These are phyloP conservation scores for Pulveroboletus ravenelii DNA, from an alignment of 768 basidiomycete species.

Conservation along the genomic window DNA sequence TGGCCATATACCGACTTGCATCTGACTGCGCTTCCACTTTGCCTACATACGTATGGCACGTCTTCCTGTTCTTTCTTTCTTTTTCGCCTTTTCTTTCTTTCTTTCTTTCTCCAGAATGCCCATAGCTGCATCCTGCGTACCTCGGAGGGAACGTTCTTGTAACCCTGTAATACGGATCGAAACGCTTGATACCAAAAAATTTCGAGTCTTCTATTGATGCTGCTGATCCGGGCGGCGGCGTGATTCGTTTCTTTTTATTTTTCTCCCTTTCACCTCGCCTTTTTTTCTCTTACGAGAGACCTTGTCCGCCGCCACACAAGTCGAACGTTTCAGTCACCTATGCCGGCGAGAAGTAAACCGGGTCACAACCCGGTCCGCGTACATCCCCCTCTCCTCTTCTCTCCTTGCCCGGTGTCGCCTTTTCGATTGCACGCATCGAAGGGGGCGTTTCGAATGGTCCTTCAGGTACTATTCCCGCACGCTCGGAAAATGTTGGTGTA, in stretches of 20 bases:
- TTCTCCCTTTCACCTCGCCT: too few species aligned
- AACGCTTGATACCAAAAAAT: slow-evolving; percentile 16
- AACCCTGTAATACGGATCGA: slow-evolving; percentile 15
- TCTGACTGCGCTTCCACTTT: slow-evolving; percentile 11
- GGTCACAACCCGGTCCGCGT: too few species aligned
- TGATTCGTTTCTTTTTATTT: neutral
- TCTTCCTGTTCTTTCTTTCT: slow-evolving; percentile 8
- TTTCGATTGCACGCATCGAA: too few species aligned
- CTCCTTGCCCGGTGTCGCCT: too few species aligned
- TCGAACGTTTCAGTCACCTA: too few species aligned
- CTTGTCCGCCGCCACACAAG: too few species aligned
- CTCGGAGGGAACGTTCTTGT: slow-evolving; percentile 16
- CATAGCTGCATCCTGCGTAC: slow-evolving; percentile 7
- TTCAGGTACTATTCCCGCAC: too few species aligned
- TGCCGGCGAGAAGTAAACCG: too few species aligned
- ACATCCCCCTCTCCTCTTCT: too few species aligned
- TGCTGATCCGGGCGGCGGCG: slow-evolving; percentile 12
- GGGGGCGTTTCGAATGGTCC: too few species aligned
- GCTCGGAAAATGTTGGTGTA: too few species aligned
- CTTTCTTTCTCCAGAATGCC: slow-evolving; percentile 8
- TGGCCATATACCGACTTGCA: slow-evolving; percentile 13
- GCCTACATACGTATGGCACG: slow-evolving; percentile 8
- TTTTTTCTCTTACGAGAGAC: too few species aligned
- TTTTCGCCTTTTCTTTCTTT: slow-evolving; percentile 4
- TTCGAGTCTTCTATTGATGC: slow-evolving; percentile 3